These are phyloP conservation scores for Cladophialophora bantiana DNA, from an alignment of 2,329 filamentous ascomycete genomes.

Conservation along the genomic window DNA sequence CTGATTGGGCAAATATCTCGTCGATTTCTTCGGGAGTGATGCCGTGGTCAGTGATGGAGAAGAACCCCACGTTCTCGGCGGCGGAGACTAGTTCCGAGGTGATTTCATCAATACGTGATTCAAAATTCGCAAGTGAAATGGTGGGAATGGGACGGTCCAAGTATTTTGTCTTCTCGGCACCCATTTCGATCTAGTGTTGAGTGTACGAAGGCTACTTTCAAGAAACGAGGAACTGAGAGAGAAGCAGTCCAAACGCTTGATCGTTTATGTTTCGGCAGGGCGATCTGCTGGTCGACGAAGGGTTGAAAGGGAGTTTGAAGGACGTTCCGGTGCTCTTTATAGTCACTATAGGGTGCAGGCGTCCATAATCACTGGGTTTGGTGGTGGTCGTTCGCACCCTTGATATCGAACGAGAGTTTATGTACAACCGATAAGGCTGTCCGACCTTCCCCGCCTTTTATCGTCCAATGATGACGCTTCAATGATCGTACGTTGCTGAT, in stretches of 20 bases:
- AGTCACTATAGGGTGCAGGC: not conserved
- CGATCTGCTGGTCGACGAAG: not conserved
- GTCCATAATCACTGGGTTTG: not conserved
- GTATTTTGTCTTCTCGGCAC: slow-evolving; percentile 28
- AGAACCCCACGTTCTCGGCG: slow-evolving; percentile 68
- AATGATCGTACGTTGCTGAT: slow-evolving; percentile 28
- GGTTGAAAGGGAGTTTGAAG: not conserved
- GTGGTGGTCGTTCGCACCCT: not conserved
- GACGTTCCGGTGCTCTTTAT: not conserved
- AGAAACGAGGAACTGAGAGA: not conserved
- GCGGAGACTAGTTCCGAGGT: slow-evolving; percentile 60
- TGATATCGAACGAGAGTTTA: not conserved
- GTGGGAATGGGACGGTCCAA: slow-evolving; percentile 54
- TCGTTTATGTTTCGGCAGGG: not conserved
- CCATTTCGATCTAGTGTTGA: slow-evolving; percentile 18
- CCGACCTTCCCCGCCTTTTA: slow-evolving; percentile 20
- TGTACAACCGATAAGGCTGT: slow-evolving; percentile 29
- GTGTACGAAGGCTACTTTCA: not conserved
- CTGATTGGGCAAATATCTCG: slow-evolving; percentile 59
- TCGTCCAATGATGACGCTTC: slow-evolving; percentile 24
- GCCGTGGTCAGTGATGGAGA: slow-evolving; percentile 64
- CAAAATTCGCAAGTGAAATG: slow-evolving; percentile 64
- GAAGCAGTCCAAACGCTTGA: not conserved
- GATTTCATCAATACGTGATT: slow-evolving; percentile 61
- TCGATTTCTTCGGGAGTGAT: slow-evolving; percentile 59